A percentile compares a stretch with the other conserved stretches of the same genome.
phyloP scores from a whole-genome alignment of 208 protist genomes.

The Trypanosoma theileri region DNA sequence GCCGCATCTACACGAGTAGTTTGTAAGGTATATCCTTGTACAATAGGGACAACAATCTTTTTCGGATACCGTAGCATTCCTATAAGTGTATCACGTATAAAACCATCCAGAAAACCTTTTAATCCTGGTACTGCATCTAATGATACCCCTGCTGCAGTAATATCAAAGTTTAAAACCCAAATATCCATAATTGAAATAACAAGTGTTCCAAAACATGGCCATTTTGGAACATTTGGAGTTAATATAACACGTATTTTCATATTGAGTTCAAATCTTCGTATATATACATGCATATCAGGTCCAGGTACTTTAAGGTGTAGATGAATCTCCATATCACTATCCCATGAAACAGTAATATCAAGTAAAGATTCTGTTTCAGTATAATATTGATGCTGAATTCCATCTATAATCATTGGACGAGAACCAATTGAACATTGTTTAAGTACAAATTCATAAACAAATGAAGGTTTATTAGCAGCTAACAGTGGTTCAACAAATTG shows the following conservation, averaged over 20 bases:
- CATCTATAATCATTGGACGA: conserved; percentile 54
- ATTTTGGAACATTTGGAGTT: conserved; percentile 61
- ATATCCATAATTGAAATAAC: conserved; percentile 59
- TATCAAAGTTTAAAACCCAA: conserved; percentile 60
- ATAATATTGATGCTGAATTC: conserved; percentile 62
- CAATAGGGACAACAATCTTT: conserved; percentile 49
- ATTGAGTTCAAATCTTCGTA: conserved; percentile 58
- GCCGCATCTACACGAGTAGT: conserved; percentile 42
- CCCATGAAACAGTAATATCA: conserved; percentile 70
- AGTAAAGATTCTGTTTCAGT: conserved; percentile 51
- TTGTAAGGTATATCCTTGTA: conserved; percentile 49
- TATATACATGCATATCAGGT: conserved; percentile 60
- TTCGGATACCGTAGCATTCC: conserved; percentile 65
- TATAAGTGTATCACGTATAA: conserved; percentile 70
- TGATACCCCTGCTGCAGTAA: conserved; percentile 54
- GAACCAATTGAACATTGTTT: conserved; percentile 49
- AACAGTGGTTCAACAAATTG: conserved; percentile 45
- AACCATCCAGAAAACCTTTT: conserved; percentile 56
- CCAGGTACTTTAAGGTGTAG: conserved; percentile 60
- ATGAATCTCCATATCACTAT: conserved; percentile 61
- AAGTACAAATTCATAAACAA: conserved; percentile 53
- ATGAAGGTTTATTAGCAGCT: conserved; percentile 48
- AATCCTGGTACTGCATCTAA: conserved; percentile 65
- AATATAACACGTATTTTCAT: conserved; percentile 59
- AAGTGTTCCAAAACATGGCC: conserved; percentile 74